Base-by-base conservation (phyloP, 1,284 basidiomycete species). In the Naganishia albida region DNA sequence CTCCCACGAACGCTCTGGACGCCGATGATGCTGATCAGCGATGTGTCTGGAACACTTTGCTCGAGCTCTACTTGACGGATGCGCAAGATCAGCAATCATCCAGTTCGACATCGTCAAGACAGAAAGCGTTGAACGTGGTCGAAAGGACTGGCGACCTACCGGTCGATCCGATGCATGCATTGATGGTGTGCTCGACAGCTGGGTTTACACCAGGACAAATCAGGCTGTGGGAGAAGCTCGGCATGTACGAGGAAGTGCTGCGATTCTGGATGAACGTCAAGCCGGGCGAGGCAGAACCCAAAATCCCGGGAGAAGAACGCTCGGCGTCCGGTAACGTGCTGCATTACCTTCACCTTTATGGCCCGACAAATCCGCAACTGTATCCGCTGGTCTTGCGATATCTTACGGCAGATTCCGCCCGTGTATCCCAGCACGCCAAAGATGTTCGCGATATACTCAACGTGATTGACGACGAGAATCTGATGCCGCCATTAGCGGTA, bases 161-260 rank as follows among this genome's bases (percentile, higher is more conserved):
- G 0, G 95, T 92, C 75, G 94, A 98, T 72, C 83, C 86, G 1
- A 91, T 86, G 62, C 94, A 98, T 74, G 95, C 94, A 2, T 82
- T 99, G 28, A 89, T 99, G 48, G 83, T 99, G 0, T 99, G 94
- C 79, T 90, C 93, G 7, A 90, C 87, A 49, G 84, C 85, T 40
- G 82, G 81, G 2, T 97, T 93, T 74, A 92, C 88, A 0, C 84
- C 86, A 0, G 95, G 95, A 0, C 83, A 96, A 12, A 88, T 98
- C 0, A 80, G 90, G 10, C 81, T 99, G 0, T 98, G 93, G 89
- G 95, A 98, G 79, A 86, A 86, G 62, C 83, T 93, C 81, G 93
- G 89, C 2, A 94, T 98, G 93, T 91, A 92, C 77, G 96, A 98
- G 72, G 94, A 97, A 69, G 87, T 98, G 43, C 74, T 99, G 30